Evolutionary conservation across 1,284 basidiomycete species (phyloP).

Genomic region (Microbotryum saponariae): DNA sequence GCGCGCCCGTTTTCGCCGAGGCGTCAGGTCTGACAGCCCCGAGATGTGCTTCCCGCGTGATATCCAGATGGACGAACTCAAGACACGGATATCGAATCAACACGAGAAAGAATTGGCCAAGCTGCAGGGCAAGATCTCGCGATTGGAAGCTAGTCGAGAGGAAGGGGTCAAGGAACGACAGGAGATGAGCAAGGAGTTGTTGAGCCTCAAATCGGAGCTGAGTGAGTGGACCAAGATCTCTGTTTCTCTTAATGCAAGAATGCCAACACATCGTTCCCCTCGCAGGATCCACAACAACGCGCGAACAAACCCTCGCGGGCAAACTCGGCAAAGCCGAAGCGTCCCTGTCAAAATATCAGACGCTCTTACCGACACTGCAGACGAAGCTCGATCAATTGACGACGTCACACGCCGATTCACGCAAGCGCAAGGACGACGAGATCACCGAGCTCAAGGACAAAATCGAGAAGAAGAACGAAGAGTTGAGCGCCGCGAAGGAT

Average conservation of each 20-base stretch:
- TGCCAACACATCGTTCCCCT: background rate
- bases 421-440: slow-evolving; percentile 20
- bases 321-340: slow-evolving; percentile 17
- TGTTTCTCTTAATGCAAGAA: background rate
- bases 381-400: slow-evolving; percentile 19
- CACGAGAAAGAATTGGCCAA: slow-evolving; percentile 23
- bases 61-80: slow-evolving; percentile 24
- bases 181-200: slow-evolving; percentile 10
- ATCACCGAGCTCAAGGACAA: background rate
- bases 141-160: slow-evolving; percentile 1
- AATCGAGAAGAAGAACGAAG: background rate
- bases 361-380: slow-evolving; percentile 23
- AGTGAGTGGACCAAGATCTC: slow-evolving; percentile 5
- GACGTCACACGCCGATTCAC: slow-evolving; percentile 19
- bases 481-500: background rate
- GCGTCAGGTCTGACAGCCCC: background rate
- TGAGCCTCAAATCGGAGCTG: slow-evolving; percentile 18
- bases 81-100: background rate
- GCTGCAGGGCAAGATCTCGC: slow-evolving; percentile 11
- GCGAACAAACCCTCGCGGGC: slow-evolving; percentile 7
- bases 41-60: background rate
- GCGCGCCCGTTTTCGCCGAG: background rate
- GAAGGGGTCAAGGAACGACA: slow-evolving; percentile 11
- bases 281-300: slow-evolving; percentile 6
- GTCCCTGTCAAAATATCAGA: slow-evolving; percentile 20